Evolutionary conservation across 2,329 filamentous ascomycete species (phyloP).

Genomic region (Xylariaceae sp.): DNA sequence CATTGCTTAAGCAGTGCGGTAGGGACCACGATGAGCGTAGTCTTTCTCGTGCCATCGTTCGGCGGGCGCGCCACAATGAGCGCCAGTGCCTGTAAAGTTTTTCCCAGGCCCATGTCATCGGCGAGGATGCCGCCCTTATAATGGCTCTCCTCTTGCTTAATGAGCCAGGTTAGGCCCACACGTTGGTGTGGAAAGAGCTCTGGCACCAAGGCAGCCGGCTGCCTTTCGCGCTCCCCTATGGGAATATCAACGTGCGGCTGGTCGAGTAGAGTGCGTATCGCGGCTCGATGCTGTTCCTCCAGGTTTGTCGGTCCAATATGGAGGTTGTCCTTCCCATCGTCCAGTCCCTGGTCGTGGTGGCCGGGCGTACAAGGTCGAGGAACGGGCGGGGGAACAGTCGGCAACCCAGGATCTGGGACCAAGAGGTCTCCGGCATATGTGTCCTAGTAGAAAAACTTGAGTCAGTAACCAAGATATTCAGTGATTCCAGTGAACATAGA

Average conservation of each 20-base stretch:
- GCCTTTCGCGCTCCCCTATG: constrained; percentile 12
- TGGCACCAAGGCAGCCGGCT: constrained; percentile 11
- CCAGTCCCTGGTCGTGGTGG: too few species aligned
- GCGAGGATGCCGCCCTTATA: constrained; percentile 30
- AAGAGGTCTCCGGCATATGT: too few species aligned
- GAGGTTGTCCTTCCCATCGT: too few species aligned
- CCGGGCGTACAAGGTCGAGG: too few species aligned
- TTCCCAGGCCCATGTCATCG: constrained; percentile 32
- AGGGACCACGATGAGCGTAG: constrained; percentile 29
- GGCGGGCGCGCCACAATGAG: constrained; percentile 28
- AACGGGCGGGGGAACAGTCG: too few species aligned
- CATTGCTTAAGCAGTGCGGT: constrained; percentile 29
- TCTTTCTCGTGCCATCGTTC: constrained; percentile 21
- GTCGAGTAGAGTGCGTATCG: constrained; percentile 18
- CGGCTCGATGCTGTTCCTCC: background rate
- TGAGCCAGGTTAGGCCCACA: constrained; percentile 30
- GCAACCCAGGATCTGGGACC: too few species aligned
- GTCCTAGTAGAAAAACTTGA: too few species aligned
- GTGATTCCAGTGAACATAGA: too few species aligned
- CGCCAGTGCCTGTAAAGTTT: constrained; percentile 31
- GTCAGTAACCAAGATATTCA: too few species aligned
- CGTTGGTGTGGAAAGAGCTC: constrained; percentile 28
- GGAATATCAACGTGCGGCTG: constrained; percentile 17
- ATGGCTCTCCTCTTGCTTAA: constrained; percentile 26
- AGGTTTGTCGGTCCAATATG: too few species aligned